phyloP scores from a whole-genome alignment of 257 asterid genomes.

The Lithospermum erythrorhizon region DNA sequence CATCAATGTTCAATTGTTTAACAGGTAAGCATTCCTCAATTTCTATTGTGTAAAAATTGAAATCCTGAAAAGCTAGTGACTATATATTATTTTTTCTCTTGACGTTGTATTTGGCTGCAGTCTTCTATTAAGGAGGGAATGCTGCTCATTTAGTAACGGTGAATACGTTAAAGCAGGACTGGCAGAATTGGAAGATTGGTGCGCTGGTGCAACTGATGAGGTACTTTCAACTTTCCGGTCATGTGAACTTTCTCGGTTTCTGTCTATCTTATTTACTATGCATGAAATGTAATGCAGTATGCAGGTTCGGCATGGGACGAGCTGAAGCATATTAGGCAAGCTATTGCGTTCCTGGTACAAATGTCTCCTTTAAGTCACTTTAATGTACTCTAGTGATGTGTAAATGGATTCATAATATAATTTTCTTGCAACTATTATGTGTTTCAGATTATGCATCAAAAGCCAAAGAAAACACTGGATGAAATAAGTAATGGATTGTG shows the following conservation, averaged over 20 bases:
- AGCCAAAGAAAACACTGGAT: slow-evolving; percentile 88
- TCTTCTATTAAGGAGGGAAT: slow-evolving; percentile 86
- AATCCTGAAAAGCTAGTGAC: neutral
- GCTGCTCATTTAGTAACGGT: slow-evolving; percentile 96
- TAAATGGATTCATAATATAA: neutral
- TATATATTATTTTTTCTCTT: slow-evolving; percentile 4
- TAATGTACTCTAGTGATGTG: too few species aligned
- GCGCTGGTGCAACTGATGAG: slow-evolving; percentile 75
- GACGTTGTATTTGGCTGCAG: slow-evolving; percentile 31
- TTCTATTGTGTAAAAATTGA: slow-evolving; percentile 8
- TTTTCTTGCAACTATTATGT: slow-evolving; percentile 2
- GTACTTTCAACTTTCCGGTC: slow-evolving; percentile 22
- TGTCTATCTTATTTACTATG: slow-evolving; percentile 7
- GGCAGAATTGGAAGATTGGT: slow-evolving; percentile 91
- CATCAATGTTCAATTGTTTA: slow-evolving; percentile 91
- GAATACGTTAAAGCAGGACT: slow-evolving; percentile 95
- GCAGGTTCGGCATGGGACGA: slow-evolving; percentile 98
- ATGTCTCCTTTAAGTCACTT: neutral
- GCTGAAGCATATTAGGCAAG: slow-evolving; percentile 96
- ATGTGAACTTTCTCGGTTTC: slow-evolving; percentile 1
- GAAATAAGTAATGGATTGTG: slow-evolving; percentile 80
- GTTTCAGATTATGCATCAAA: slow-evolving; percentile 78
- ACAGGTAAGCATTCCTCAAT: slow-evolving; percentile 45
- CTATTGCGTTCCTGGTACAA: slow-evolving; percentile 87
- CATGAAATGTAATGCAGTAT: slow-evolving; percentile 51